Base-by-base conservation (phyloP, 805 yeast genomes). In the Grigorovia jiainica region DNA sequence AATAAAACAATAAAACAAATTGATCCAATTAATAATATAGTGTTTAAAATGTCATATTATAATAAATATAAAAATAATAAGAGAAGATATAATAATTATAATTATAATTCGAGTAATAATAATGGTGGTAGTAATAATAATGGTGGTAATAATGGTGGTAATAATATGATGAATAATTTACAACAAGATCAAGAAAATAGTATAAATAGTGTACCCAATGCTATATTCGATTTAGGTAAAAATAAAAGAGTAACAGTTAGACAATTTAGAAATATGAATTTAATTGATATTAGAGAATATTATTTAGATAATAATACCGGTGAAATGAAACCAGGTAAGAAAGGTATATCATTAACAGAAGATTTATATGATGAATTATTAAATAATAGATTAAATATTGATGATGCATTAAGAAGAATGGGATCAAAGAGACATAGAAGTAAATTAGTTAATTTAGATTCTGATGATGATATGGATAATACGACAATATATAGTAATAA, bases 231-330 rank as follows among this genome's bases (percentile, higher is more conserved):
- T 65, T 62, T 76, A 39, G 78, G 79, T 4, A 70, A 68, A 50
- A 78, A 71, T 53, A 87, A 86, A 56, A 74, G 78, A 42, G 82
- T 85, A 25, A 75, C 85, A 0, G 87, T 90, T 15, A 71, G 87
- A 43, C 74, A 73, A 49, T 89, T 77, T 67, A 79, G 82, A 42
- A 78, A 79, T 40, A 65, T 67, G 43, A 74, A 73, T 27, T 64
- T 87, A 49, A 76, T 90, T 11, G 95, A 89, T 53, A 83, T 89
- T 41, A 73, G 97, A 44, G 96, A 89, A 58, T 87, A 69, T 64
- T 89, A 86, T 60, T 69, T 68, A 40, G 75, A 78, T 39, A 65
- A 68, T n/a, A 60, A 67, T 3, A 64, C 67, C 8, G 81, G 81
- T 5, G 80, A 78, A 46, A 68, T 72, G 65, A 71, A 71, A 45